Evolutionary conservation across 1,139 yeast species (phyloP), one percentile per base, ranked within the genome.

Genomic region (Wickerhamomyces sp.): DNA sequence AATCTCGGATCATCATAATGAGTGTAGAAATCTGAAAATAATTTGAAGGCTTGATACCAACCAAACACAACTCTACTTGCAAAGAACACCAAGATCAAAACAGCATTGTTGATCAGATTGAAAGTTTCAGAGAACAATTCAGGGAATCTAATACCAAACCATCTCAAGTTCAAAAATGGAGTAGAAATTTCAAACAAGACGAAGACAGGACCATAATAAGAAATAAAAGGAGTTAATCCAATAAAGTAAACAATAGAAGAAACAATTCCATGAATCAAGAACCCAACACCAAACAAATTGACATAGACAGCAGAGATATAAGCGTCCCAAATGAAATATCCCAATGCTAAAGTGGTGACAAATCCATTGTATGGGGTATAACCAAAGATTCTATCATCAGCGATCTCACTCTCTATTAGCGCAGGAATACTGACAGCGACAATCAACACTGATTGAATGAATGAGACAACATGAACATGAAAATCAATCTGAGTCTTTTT

Each of bases 291-390:
- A 64, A 86, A 88, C 52, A 81, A 66, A 9, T 74, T 65, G 46
- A 79, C 76, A 66, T 85, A 78, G 43, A 67, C 63, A 9, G 76
- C 41, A 43, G 96, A 89, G 50, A 88, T 81, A 48, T 72, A 64
- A 27, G 84, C 64, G 63, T 93, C 99, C 98, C 99, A 93, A n/a
- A 88, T 56, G 62, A 93, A 93, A 69, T 93, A 93, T 1, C 96
- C 96, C 30, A 77, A 61, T 7, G 96, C 91, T 62, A 82, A 68
- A 3, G 94, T 72, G 36, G 79, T 68, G 30, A 89, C 84, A 45
- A 88, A 74, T 14, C 86, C 86, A 2, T 84, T 80, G 59, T 85
- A 89, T 5, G 91, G 88, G 31, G 85, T 80, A 57, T 76, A 76
- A 1, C 85, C 89, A 55, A 78, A 76, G n/a, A 91, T 71, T 41